Evolutionary conservation across 2,329 filamentous ascomycete genomes (phyloP), one percentile per base, ranked within the genome.

Genomic region (Hymenoscyphus fructigenus): DNA sequence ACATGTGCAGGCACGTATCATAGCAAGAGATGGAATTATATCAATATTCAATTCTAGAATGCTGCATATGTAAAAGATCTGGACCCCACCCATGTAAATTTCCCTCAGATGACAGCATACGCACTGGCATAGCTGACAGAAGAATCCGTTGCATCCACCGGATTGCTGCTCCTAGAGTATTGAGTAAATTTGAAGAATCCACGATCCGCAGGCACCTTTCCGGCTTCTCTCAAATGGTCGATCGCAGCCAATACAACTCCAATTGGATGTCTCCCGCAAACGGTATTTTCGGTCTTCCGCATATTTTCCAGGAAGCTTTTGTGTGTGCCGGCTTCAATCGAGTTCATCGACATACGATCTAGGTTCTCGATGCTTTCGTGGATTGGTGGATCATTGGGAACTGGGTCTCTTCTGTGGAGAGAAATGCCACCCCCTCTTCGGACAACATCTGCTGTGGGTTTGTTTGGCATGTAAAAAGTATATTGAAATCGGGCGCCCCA

Each of bases 101-200:
- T 7, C 20, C 44, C 2, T 62, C 44, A 75, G 23, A 93, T 74
- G 17, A 93, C 82, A 9, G 93, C 92, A 82, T 95, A 96, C 3
- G 93, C 95, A 75, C 93, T 94, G 2, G 91, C 93, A 77, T 99
- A 99, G 79, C 93, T 97, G 60, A 99, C 95, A 71, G 93, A 97
- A 70, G 88, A 95, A 68, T 97, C 92, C 17, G 75, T 77, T 0
- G 89, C 81, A 34, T 82, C 82, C 69, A 85, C 82, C 3, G 91
- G 90, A 76, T 96, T 80, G 66, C 87, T 88, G 78, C 94, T 99
- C 66, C 93, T 86, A 75, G 97, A 89, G 77, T 99, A 99, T 73
- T 90, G 83, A 63, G 97, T 83, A 73, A 98, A 92, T 71, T 84
- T 87, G 77, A 98, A 76, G 59, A 65, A 72, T 9, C 74, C 75